phyloP scores from a whole-genome alignment of 2,329 filamentous ascomycete species.

The Pestalotiopsis fici region DNA sequence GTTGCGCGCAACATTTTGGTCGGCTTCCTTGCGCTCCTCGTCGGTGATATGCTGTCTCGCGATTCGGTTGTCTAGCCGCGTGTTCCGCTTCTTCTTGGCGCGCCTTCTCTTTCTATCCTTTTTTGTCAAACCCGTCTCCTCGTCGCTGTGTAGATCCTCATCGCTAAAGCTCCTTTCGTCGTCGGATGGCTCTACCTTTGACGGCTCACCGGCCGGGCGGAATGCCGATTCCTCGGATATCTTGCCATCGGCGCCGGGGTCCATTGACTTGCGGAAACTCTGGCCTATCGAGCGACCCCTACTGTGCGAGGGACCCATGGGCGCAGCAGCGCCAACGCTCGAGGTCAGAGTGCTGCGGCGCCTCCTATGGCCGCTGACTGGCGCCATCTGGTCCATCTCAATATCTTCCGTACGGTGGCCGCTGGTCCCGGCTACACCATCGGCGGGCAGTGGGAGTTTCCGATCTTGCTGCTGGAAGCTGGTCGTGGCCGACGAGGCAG shows the following conservation, averaged over 20 bases:
- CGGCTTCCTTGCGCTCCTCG: conserved; percentile 74
- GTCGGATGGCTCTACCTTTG: conserved; percentile 30
- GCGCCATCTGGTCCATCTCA: conserved; percentile 56
- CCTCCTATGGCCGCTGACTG: conserved; percentile 49
- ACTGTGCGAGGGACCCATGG: conserved; percentile 15
- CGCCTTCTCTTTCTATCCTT: conserved; percentile 70
- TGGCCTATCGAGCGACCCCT: conserved; percentile 23
- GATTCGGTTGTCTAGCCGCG: conserved; percentile 69
- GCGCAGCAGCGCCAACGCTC: conserved; percentile 35
- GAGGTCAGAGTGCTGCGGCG: conserved; percentile 57
- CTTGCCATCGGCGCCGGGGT: conserved; percentile 40
- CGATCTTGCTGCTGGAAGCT: conserved; percentile 31
- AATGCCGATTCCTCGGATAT: conserved; percentile 43
- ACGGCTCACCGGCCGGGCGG: conserved; percentile 12
- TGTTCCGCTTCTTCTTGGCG: conserved; percentile 67
- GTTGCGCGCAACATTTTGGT: conserved; percentile 70
- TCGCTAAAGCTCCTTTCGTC: conserved; percentile 63
- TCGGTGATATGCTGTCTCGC: conserved; percentile 63
- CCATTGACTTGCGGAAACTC: conserved; percentile 24
- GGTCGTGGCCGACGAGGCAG: conserved; percentile 32
- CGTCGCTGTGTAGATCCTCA: conserved; percentile 78
- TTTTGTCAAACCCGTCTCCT: conserved; percentile 83
- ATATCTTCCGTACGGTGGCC: conserved; percentile 41
- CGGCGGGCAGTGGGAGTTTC: conserved; percentile 16
- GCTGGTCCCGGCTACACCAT: conserved; percentile 20